phyloP scores from a whole-genome alignment of 2,329 filamentous ascomycete species.

The Sclerotinia trifoliorum region DNA sequence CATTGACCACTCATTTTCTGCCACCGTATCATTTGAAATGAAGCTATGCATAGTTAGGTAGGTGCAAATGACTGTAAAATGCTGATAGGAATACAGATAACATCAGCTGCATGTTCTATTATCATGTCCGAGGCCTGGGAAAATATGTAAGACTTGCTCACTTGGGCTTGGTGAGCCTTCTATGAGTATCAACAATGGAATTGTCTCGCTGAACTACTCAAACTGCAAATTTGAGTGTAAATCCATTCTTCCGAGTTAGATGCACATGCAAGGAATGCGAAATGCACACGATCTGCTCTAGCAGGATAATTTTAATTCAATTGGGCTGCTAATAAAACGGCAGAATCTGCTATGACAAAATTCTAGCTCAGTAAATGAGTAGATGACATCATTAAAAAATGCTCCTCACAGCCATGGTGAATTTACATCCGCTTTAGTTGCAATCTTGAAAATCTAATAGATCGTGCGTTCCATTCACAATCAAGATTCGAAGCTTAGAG shows the following conservation, averaged over 20 bases:
- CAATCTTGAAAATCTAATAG: not conserved
- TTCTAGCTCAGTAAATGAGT: not conserved
- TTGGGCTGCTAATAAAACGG: not conserved
- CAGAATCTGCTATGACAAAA: no score
- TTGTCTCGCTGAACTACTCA: not conserved
- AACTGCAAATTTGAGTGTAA: not conserved
- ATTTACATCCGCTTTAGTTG: no score
- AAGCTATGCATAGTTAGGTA: not conserved
- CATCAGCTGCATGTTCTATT: not conserved
- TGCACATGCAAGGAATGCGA: not conserved
- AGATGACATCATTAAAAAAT: not conserved
- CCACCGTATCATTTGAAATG: not conserved
- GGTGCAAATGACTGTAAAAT: not conserved
- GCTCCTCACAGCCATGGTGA: not conserved
- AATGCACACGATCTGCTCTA: not conserved
- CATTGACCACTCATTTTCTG: not conserved
- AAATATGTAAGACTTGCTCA: no score
- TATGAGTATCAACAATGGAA: not conserved
- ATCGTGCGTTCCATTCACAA: not conserved
- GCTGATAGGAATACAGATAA: not conserved
- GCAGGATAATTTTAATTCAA: no score
- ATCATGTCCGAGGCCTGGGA: not conserved
- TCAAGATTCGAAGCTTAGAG: no score
- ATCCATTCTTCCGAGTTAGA: not conserved
- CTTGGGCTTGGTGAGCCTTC: not conserved